These are phyloP conservation scores for Ophiostoma pallidulum DNA, from an alignment of 2,329 filamentous ascomycete species.

Conservation along the genomic window DNA sequence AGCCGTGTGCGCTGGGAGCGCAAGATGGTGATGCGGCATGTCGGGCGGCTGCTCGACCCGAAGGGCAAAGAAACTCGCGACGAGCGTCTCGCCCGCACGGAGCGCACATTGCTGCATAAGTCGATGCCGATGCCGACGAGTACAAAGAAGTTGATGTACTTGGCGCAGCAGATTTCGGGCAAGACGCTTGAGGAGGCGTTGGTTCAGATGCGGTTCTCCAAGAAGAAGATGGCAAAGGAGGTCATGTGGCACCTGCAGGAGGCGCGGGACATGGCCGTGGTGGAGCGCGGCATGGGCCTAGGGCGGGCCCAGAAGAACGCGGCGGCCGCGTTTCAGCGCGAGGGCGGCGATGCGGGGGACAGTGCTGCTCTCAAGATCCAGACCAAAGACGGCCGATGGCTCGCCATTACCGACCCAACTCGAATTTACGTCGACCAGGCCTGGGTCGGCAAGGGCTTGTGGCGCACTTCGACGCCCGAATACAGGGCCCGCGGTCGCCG, in stretches of 20 bases:
- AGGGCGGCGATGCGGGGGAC: conserved; percentile 15
- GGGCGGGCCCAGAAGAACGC: conserved; percentile 33
- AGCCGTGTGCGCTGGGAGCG: conserved; percentile 67
- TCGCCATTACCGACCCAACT: conserved; percentile 64
- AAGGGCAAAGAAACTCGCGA: conserved; percentile 41
- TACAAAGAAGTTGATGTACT: conserved; percentile 80
- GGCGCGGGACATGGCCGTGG: conserved; percentile 72
- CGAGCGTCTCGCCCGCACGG: conserved; percentile 57
- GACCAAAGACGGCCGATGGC: conserved; percentile 64
- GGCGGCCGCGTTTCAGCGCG: conserved; percentile 23
- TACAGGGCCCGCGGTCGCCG: conserved; percentile 66
- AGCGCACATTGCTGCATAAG: conserved; percentile 46
- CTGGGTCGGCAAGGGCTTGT: conserved; percentile 71
- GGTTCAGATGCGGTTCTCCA: conserved; percentile 87
- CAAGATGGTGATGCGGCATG: conserved; percentile 70
- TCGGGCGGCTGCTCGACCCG: conserved; percentile 58
- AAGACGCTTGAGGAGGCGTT: conserved; percentile 94
- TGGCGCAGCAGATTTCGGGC: conserved; percentile 81
- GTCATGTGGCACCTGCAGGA: conserved; percentile 70
- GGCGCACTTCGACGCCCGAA: conserved; percentile 47
- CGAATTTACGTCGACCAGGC: conserved; percentile 84
- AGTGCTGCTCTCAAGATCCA: conserved; percentile 47
- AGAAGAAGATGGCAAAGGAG: conserved; percentile 83
- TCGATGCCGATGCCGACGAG: conserved; percentile 72
- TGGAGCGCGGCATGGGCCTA: conserved; percentile 76